Conservation (phyloP, 2,329 filamentous ascomycete genomes). For the Exserohilum rostratum region DNA sequence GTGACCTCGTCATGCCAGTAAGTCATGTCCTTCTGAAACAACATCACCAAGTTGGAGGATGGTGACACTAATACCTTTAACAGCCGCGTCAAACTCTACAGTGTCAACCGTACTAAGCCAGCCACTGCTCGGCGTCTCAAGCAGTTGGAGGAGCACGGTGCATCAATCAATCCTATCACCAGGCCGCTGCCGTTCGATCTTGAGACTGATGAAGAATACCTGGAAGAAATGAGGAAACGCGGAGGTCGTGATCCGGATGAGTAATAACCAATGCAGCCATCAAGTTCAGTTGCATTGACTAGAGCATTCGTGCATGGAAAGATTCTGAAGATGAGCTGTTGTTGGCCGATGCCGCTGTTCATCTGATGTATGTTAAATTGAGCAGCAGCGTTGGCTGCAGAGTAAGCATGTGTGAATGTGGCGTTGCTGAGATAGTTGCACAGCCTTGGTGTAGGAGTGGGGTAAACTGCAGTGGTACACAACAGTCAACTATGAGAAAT, state of each 20-base stretch:
- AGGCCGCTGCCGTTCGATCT: slow-evolving; percentile 58
- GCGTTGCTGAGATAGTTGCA: too few relatives aligned
- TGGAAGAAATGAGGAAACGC: slow-evolving; percentile 49
- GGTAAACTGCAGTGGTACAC: too few relatives aligned
- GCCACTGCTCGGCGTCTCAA: slow-evolving; percentile 58
- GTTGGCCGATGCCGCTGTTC: too few relatives aligned
- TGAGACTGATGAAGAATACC: slow-evolving; percentile 58
- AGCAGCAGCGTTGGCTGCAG: not conserved
- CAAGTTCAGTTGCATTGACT: too few relatives aligned
- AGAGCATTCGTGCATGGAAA: too few relatives aligned
- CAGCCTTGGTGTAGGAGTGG: too few relatives aligned
- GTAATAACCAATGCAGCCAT: slow-evolving; percentile 19
- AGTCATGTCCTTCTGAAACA: not conserved
- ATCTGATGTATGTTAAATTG: too few relatives aligned
- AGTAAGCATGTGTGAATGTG: too few relatives aligned
- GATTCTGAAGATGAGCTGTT: too few relatives aligned
- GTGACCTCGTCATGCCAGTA: slow-evolving; percentile 67
- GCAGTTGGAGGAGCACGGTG: slow-evolving; percentile 57
- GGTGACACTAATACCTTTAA: not conserved
- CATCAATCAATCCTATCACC: slow-evolving; percentile 61
- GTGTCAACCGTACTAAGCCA: slow-evolving; percentile 61
- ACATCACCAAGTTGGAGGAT: too few relatives aligned
- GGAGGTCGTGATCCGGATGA: slow-evolving; percentile 53
- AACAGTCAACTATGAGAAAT: too few relatives aligned
- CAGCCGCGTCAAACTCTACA: slow-evolving; percentile 58